Evolutionary conservation across 306 rosid species (phyloP).

Genomic region (Cucumis cinereus): DNA sequence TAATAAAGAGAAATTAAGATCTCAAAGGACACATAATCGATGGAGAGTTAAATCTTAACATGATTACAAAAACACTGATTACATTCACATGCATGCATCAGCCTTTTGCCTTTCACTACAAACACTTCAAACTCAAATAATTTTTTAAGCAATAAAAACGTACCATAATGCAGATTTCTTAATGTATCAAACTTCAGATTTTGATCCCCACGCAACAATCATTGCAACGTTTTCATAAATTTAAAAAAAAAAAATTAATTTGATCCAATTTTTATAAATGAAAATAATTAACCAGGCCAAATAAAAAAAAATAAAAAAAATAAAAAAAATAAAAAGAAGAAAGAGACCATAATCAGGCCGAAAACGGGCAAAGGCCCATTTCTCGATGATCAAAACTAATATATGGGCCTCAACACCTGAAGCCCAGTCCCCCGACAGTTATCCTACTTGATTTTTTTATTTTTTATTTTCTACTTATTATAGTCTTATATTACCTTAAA

Average conservation of each 20-base stretch:
- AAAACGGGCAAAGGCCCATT: neutral
- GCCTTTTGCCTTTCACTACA: neutral
- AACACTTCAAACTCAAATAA: neutral
- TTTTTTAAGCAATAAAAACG: neutral
- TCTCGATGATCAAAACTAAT: neutral
- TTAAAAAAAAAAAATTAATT: no score
- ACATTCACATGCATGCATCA: conserved; percentile 6
- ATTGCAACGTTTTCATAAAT: neutral
- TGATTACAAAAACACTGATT: conserved; percentile 3
- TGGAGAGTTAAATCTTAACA: neutral
- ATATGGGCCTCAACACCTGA: neutral
- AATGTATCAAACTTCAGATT: neutral
- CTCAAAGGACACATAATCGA: neutral
- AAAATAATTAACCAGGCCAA: no score
- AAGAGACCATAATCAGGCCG: no score
- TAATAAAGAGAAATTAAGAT: neutral
- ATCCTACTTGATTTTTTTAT: neutral
- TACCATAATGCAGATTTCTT: neutral
- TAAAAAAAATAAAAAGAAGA: no score
- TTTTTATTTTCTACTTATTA: no score
- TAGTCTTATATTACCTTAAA: no score
- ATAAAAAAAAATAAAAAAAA: no score
- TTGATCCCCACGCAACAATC: conserved; percentile 5
- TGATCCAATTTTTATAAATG: no score
- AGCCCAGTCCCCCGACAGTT: neutral